A percentile compares a stretch with the other conserved stretches of the same genome.
Evolutionary conservation across 176 grass and related monocot genomes (phyloP).

Genomic region (Saccharum spontaneum): DNA sequence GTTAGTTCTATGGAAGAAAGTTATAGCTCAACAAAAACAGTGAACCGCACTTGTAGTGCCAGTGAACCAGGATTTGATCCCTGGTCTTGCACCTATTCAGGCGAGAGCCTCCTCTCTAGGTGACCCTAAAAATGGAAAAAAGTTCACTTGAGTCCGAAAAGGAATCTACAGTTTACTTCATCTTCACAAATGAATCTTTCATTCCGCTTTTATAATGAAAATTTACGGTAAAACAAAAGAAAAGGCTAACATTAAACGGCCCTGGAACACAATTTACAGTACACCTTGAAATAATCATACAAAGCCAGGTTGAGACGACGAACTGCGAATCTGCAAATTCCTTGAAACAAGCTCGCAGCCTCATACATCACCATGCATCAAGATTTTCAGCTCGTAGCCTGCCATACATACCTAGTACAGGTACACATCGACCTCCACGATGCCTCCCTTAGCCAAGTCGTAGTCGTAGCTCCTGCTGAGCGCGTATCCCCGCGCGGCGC

Average conservation of each 20-base stretch:
- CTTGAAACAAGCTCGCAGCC: neutral
- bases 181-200: neutral
- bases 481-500: slow-evolving; percentile 41
- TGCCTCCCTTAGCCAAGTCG: slow-evolving; percentile 34
- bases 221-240: neutral
- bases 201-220: neutral
- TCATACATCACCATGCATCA: too few relatives aligned
- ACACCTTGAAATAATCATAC: neutral
- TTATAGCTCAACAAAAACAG: too few relatives aligned
- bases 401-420: slow-evolving; percentile 1
- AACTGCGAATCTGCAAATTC: neutral
- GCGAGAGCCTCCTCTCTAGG: too few relatives aligned
- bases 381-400: too few relatives aligned
- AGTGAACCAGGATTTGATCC: too few relatives aligned
- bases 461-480: slow-evolving; percentile 40
- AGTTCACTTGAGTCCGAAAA: too few relatives aligned
- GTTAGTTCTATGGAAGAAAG: too few relatives aligned
- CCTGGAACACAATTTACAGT: neutral
- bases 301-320: neutral
- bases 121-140: too few relatives aligned
- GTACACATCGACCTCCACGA: slow-evolving; percentile 52
- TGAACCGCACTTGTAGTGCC: too few relatives aligned
- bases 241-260: neutral
- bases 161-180: too few relatives aligned
- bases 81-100: too few relatives aligned